phyloP scores from a whole-genome alignment of 208 protist species.

The Trypanosoma mega region DNA sequence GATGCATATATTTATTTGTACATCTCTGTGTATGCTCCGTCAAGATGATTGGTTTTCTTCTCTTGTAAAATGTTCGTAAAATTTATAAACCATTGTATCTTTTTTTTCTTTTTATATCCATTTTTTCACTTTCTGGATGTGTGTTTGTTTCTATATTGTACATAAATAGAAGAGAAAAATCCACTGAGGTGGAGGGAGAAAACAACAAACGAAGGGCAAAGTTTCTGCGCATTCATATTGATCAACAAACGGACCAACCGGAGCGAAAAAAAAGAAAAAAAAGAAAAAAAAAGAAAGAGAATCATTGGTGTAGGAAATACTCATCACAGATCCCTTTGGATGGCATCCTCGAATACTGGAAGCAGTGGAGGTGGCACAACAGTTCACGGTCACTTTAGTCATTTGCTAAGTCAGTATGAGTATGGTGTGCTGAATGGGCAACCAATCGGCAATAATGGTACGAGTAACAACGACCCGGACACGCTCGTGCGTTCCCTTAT shows the following conservation, averaged over 20 bases:
- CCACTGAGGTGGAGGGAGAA: not conserved
- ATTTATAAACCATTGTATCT: no score
- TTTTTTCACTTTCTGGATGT: slow-evolving; percentile 7
- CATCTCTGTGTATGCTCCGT: no score
- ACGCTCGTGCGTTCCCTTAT: slow-evolving; percentile 38
- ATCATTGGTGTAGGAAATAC: not conserved
- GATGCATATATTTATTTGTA: no score
- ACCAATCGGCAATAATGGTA: not conserved
- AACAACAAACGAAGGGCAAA: no score
- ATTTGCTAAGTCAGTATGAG: slow-evolving; percentile 49
- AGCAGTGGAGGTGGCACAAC: slow-evolving; percentile 23
- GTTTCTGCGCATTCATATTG: no score
- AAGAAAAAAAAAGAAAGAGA: slow-evolving; percentile 7
- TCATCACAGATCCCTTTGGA: not conserved
- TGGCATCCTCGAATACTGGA: not conserved
- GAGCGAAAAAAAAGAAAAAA: not conserved
- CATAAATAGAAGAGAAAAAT: not conserved
- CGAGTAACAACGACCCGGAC: slow-evolving; percentile 16
- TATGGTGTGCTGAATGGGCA: slow-evolving; percentile 8
- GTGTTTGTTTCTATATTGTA: not conserved
- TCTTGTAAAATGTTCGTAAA: not conserved
- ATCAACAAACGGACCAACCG: no score
- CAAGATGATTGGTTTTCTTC: not conserved
- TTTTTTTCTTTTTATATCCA: not conserved
- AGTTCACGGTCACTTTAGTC: slow-evolving; percentile 63